A percentile compares a stretch with the other conserved stretches of the same genome.
Conservation (phyloP, 805 yeast species). For the Nakazawaea siamensis region DNA sequence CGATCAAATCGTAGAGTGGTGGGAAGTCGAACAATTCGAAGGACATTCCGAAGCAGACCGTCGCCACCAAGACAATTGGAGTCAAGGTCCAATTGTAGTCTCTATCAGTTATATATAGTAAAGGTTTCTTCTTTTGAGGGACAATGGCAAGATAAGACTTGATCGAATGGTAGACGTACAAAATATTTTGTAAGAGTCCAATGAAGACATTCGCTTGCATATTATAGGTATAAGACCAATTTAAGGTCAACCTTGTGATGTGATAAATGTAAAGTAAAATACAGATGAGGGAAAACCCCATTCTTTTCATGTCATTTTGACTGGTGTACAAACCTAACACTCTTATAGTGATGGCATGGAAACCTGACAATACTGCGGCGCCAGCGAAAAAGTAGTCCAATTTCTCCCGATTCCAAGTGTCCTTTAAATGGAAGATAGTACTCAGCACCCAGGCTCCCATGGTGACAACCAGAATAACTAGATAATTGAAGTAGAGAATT, state of each 20-base stretch:
- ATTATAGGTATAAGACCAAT: constrained; percentile 90
- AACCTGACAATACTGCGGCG: constrained; percentile 72
- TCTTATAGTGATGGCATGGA: constrained; percentile 60
- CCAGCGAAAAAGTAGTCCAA: constrained; percentile 93
- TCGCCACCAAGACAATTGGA: constrained; percentile 43
- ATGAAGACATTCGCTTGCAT: constrained; percentile 82
- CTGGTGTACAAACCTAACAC: constrained; percentile 47
- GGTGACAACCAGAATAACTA: constrained; percentile 52
- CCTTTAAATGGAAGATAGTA: constrained; percentile 83
- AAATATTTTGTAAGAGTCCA: constrained; percentile 67
- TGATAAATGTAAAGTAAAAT: constrained; percentile 51
- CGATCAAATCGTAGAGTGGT: constrained; percentile 59
- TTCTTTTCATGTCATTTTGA: constrained; percentile 20
- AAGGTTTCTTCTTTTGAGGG: not conserved
- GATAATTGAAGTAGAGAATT: constrained; percentile 27
- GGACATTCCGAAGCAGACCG: constrained; percentile 70
- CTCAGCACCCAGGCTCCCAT: constrained; percentile 87
- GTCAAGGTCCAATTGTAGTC: constrained; percentile 34
- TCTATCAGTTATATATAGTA: not conserved
- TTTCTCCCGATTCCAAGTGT: constrained; percentile 69
- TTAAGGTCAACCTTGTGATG: constrained; percentile 51
- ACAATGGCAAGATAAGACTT: constrained; percentile 18
- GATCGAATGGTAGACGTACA: constrained; percentile 35
- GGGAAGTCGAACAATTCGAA: constrained; percentile 88
- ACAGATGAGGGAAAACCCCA: constrained; percentile 32